Evolutionary conservation across 805 yeast species (phyloP).

Genomic region (Wickerhamomyces bovis): DNA sequence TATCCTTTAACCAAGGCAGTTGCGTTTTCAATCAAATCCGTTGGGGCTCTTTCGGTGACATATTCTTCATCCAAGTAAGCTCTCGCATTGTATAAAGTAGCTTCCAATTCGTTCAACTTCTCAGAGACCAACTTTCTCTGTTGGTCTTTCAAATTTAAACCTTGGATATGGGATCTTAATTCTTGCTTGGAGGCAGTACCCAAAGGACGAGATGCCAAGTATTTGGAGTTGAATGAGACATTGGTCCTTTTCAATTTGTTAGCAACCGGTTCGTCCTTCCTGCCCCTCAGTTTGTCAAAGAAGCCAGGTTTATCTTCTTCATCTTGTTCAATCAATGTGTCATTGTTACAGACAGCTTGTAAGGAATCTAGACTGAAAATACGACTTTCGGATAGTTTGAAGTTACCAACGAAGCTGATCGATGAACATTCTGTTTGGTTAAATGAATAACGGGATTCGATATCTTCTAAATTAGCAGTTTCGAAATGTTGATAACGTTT

Average conservation of each 20-base stretch:
- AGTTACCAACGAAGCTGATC: conserved; percentile 33
- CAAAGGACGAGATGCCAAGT: conserved; percentile 41
- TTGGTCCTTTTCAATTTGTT: conserved; percentile 19
- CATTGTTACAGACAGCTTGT: conserved; percentile 36
- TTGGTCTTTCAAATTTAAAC: conserved; percentile 49
- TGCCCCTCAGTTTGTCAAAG: conserved; percentile 13
- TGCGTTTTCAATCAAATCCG: conserved; percentile 31
- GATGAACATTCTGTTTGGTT: conserved; percentile 35
- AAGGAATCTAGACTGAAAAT: conserved; percentile 41
- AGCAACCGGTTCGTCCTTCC: conserved; percentile 16
- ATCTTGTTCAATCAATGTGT: conserved; percentile 6
- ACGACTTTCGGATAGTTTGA: conserved; percentile 43
- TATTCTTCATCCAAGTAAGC: conserved; percentile 50
- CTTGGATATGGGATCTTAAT: conserved; percentile 42
- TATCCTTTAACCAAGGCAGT: conserved; percentile 36
- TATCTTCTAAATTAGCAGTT: conserved; percentile 5
- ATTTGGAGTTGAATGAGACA: conserved; percentile 25
- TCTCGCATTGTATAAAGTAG: conserved; percentile 64
- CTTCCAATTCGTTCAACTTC: conserved; percentile 64
- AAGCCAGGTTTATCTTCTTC: conserved; percentile 12
- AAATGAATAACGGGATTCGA: conserved; percentile 25
- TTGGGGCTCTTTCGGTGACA: conserved; percentile 35
- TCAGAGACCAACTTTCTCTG: conserved; percentile 50
- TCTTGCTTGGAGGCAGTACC: conserved; percentile 41
- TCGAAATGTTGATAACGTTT: conserved; percentile 23